Conservation (phyloP, 2,329 filamentous ascomycete species). For the Harringtonia aguacate region DNA sequence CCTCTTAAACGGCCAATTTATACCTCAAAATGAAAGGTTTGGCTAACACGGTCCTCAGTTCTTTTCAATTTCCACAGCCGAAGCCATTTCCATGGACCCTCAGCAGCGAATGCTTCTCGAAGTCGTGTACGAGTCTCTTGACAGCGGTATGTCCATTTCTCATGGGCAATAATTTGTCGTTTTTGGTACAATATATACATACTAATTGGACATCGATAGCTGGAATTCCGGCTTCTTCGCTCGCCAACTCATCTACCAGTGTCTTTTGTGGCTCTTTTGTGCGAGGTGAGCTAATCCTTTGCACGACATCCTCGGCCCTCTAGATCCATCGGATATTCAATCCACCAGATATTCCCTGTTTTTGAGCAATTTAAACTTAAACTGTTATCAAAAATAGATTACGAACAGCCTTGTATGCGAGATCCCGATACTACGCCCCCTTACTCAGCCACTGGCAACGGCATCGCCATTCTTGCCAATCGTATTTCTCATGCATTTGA, state of each 20-base stretch:
- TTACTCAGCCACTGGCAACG: conserved; percentile 42
- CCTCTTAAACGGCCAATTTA: no score
- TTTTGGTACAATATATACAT: not conserved
- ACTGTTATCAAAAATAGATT: conserved; percentile 25
- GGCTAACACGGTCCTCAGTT: conserved; percentile 25
- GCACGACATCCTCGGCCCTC: conserved; percentile 1
- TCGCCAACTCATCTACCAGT: conserved; percentile 32
- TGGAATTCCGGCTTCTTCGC: conserved; percentile 30
- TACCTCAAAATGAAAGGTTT: no score
- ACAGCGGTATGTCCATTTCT: conserved; percentile 28
- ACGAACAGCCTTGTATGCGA: conserved; percentile 36
- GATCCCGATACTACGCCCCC: conserved; percentile 39
- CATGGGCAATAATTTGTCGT: not conserved
- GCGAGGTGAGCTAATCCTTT: conserved; percentile 24
- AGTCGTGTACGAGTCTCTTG: conserved; percentile 37
- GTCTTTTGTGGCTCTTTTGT: conserved; percentile 42
- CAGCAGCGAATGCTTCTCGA: conserved; percentile 42
- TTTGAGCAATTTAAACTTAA: not conserved
- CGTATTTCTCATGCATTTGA: conserved; percentile 45
- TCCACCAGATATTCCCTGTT: not conserved
- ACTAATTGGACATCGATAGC: conserved; percentile 18
- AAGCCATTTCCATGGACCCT: conserved; percentile 42
- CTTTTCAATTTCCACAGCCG: conserved; percentile 37
- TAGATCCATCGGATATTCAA: not conserved
- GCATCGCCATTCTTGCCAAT: conserved; percentile 43